These are phyloP conservation scores for Saksenaea vasiformis DNA, from an alignment of 371 early-diverging fungal genomes.

Conservation along the genomic window DNA sequence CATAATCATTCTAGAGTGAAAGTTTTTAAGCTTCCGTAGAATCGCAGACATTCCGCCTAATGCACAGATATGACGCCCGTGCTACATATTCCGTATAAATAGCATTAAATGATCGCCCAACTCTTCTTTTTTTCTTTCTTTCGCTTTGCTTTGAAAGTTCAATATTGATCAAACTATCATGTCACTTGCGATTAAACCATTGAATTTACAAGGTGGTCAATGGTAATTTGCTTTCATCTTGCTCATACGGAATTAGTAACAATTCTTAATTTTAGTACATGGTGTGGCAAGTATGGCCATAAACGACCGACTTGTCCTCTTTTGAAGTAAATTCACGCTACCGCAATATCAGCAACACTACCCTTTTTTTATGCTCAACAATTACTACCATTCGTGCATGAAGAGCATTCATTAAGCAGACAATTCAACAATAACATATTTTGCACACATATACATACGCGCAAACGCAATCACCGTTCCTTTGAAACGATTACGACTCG, in stretches of 20 bases:
- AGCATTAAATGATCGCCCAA: background rate
- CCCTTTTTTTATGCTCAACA: background rate
- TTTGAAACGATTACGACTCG: too few relatives aligned
- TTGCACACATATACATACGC: background rate
- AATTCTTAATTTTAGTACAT: background rate
- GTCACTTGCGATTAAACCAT: slow-evolving; percentile 8
- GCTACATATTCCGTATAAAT: background rate
- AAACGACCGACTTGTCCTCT: slow-evolving; percentile 7
- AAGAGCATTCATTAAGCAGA: background rate
- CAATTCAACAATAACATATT: background rate
- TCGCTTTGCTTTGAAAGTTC: background rate
- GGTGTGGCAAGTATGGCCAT: slow-evolving; percentile 12
- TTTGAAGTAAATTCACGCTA: background rate
- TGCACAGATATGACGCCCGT: too few relatives aligned
- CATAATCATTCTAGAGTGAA: too few relatives aligned
- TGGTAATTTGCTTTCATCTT: background rate
- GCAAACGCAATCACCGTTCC: too few relatives aligned
- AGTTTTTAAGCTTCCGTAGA: too few relatives aligned
- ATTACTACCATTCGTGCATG: background rate
- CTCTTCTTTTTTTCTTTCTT: background rate
- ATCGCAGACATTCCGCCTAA: too few relatives aligned
- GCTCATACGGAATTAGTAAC: background rate
- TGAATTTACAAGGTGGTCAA: slow-evolving; percentile 12
- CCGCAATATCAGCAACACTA: background rate
- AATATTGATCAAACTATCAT: background rate